These are phyloP conservation scores for Arxiozyma bovina DNA, from an alignment of 1,139 yeast genomes.

Conservation along the genomic window DNA sequence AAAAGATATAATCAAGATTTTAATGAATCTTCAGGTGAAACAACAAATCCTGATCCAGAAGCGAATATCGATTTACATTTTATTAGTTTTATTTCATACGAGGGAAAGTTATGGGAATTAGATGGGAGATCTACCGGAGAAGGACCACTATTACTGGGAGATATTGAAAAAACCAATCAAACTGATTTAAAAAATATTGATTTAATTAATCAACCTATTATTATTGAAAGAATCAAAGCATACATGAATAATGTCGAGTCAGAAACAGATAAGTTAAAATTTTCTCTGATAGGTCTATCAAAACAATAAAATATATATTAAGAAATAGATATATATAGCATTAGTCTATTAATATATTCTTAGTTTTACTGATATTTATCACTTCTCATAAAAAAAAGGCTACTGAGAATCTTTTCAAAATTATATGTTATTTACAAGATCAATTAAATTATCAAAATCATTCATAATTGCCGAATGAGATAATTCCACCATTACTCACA, in stretches of 20 bases:
- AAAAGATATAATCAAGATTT: slow-evolving; percentile 17
- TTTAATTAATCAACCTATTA: slow-evolving; percentile 44
- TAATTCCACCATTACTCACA: slow-evolving; percentile 33
- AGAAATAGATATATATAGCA: background rate
- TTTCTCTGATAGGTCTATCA: slow-evolving; percentile 60
- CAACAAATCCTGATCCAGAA: slow-evolving; percentile 67
- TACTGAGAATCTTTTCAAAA: background rate
- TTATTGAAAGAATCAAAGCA: slow-evolving; percentile 50
- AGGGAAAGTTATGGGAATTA: slow-evolving; percentile 40
- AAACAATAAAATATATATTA: slow-evolving; percentile 39
- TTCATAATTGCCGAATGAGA: slow-evolving; percentile 32
- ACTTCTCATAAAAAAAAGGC: background rate
- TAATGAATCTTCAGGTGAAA: slow-evolving; percentile 47
- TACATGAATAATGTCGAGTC: slow-evolving; percentile 53
- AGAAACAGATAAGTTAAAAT: slow-evolving; percentile 50
- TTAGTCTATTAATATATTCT: background rate
- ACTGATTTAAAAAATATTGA: slow-evolving; percentile 32
- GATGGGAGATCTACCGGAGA: slow-evolving; percentile 67
- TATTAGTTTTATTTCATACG: slow-evolving; percentile 54
- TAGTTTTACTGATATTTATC: too few species aligned
- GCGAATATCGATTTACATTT: slow-evolving; percentile 62
- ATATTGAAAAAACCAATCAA: slow-evolving; percentile 15
- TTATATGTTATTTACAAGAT: background rate
- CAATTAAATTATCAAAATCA: slow-evolving; percentile 1
- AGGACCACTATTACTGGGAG: slow-evolving; percentile 6